These are phyloP conservation scores for Yamadazyma sp. DNA, from an alignment of 1,139 yeast genomes.

Conservation along the genomic window DNA sequence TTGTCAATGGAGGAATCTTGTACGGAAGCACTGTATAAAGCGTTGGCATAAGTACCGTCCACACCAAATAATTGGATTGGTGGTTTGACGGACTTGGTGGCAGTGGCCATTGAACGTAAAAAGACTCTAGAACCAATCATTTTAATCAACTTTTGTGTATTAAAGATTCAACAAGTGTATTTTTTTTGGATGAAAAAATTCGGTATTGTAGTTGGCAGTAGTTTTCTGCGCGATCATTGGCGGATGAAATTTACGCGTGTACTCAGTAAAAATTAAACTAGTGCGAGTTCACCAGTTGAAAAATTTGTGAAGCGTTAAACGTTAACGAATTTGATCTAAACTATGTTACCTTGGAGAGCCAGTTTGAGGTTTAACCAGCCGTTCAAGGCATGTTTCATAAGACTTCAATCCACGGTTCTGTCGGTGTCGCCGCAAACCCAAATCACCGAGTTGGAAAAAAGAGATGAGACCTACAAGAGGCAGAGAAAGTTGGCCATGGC, in stretches of 20 bases:
- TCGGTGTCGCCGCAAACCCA: slow-evolving; percentile 13
- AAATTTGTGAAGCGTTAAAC: slow-evolving; percentile 1
- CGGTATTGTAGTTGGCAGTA: slow-evolving; percentile 6
- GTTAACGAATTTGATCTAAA: too few species aligned
- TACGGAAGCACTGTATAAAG: slow-evolving; percentile 89
- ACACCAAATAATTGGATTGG: slow-evolving; percentile 94
- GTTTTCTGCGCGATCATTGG: slow-evolving; percentile 13
- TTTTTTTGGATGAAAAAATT: slow-evolving; percentile 11
- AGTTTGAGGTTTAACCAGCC: slow-evolving; percentile 7
- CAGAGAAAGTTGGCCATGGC: slow-evolving; percentile 74
- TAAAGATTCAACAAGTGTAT: neutral
- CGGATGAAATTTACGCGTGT: slow-evolving; percentile 10
- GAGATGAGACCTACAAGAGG: slow-evolving; percentile 69
- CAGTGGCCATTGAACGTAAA: slow-evolving; percentile 70
- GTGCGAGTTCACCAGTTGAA: neutral
- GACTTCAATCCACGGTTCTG: slow-evolving; percentile 13
- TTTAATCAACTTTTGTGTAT: slow-evolving; percentile 3
- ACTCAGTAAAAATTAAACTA: slow-evolving; percentile 8
- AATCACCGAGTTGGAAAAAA: slow-evolving; percentile 70
- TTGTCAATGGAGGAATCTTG: slow-evolving; percentile 76
- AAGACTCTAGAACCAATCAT: slow-evolving; percentile 66
- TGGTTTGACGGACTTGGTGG: slow-evolving; percentile 65
- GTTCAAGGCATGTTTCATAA: slow-evolving; percentile 4
- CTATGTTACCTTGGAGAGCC: slow-evolving; percentile 5
- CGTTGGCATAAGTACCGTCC: slow-evolving; percentile 96